phyloP scores from a whole-genome alignment of 495 filamentous ascomycete genomes.

The Aspergillus bertholletiae region DNA sequence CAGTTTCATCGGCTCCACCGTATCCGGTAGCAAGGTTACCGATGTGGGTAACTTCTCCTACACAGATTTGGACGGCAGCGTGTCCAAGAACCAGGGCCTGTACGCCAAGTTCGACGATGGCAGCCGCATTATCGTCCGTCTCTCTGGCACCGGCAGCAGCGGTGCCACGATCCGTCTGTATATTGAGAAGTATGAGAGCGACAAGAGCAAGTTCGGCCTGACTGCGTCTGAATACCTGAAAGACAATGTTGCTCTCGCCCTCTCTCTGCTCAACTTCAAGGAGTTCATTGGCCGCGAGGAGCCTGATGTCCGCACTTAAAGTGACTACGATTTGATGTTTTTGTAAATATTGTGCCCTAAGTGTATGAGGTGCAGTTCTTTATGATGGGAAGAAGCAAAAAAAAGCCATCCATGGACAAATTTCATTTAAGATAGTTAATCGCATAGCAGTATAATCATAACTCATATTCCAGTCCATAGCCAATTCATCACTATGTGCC shows the following conservation, averaged over 20 bases:
- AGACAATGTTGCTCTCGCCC: conserved; percentile 79
- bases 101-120: conserved; percentile 94
- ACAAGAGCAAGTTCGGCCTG: conserved; percentile 66
- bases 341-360: not conserved
- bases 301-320: conserved; percentile 91
- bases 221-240: conserved; percentile 93
- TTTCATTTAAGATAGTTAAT: not conserved
- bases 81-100: conserved; percentile 92
- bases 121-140: conserved; percentile 85
- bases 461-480: not conserved
- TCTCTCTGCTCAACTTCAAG: conserved; percentile 82
- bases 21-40: conserved; percentile 76
- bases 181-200: conserved; percentile 84
- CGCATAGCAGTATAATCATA: not conserved
- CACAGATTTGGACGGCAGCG: conserved; percentile 93
- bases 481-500: not conserved
- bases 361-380: not conserved
- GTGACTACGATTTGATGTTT: not conserved
- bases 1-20: conserved; percentile 77
- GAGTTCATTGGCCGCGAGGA: conserved; percentile 85
- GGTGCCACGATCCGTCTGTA: conserved; percentile 96
- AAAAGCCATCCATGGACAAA: not conserved
- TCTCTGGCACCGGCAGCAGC: conserved; percentile 91
- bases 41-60: conserved; percentile 96
- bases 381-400: not conserved